A percentile compares a stretch with the other conserved stretches of the same genome.
Conservation (phyloP, 257 asterid genomes). For the Eucommia ulmoides region DNA sequence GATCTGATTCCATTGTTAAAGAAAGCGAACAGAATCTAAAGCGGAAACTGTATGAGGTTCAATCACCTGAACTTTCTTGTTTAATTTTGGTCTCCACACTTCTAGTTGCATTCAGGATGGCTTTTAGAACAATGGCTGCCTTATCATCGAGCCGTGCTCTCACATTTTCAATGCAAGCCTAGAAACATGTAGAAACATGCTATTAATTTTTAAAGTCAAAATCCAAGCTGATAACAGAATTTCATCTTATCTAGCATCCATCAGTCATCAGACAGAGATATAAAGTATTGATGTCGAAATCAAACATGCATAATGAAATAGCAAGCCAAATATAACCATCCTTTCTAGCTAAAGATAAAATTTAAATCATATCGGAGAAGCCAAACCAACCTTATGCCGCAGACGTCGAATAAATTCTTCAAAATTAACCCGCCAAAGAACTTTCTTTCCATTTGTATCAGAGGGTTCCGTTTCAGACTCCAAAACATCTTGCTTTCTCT, state of each 20-base stretch:
- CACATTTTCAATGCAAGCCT: conserved; percentile 67
- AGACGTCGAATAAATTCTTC: conserved; percentile 64
- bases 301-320: too few species aligned
- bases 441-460: conserved; percentile 31
- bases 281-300: too few species aligned
- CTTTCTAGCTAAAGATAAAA: too few species aligned
- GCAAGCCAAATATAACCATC: too few species aligned
- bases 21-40: too few species aligned
- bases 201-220: not conserved
- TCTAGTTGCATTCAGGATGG: conserved; percentile 48
- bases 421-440: conserved; percentile 85
- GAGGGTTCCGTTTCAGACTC: conserved; percentile 30
- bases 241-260: too few species aligned
- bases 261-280: too few species aligned
- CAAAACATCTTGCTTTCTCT: conserved; percentile 54
- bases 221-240: not conserved
- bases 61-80: conserved; percentile 58
- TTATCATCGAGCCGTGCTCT: conserved; percentile 37
- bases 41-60: too few species aligned
- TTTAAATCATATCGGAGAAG: not conserved
- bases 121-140: conserved; percentile 63
- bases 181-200: conserved; percentile 3
- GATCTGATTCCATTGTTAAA: too few species aligned
- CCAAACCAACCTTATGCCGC: conserved; percentile 75
- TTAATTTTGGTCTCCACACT: conserved; percentile 29